Evolutionary conservation across 495 filamentous ascomycete species (phyloP), one percentile per base, ranked within the genome.

Genomic region (Astrothelium macrocarpum): DNA sequence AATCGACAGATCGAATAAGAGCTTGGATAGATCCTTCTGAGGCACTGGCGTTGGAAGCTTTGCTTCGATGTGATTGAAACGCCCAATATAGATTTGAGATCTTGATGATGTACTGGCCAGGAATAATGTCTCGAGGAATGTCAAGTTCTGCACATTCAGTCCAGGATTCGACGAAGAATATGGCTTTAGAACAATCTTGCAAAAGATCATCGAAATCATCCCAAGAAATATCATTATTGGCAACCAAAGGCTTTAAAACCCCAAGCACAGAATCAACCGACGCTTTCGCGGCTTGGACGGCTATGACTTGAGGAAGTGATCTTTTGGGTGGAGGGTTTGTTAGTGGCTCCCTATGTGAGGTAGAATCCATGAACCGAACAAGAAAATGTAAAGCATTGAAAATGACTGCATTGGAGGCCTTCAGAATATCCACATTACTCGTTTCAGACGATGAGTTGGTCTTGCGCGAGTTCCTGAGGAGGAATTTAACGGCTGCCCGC

Each of bases 71-170:
- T 42, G 82, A 70, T 61, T 84, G 82, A 26, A 86, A 81, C 25
- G 84, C 78, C 78, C 88, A 94, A 71, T 90, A 92, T 18, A 90
- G 76, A 71, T 92, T 90, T 0, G 90, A 94, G 32, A 95, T 78
- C 70, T 86, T 81, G 29, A 84, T 78, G 59, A 82, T 71, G n/a
- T 26, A 56, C 25, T 56, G 73, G 46, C 49, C 49, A 26, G 25
- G 25, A 25, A 28, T 20, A 25, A 56, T 28, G 25, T 56, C 49
- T 16, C 16, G 20, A 28, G 49, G 49, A 16, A 29, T 34, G 12
- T 63, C 46, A 16, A 64, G 46, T 1, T 23, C 29, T 53, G 32
- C 31, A 10, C 1, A 23, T 29, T 56, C 11, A 2, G 20, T 25
- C 49, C 49, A 56, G 29, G 49, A 56, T 56, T 56, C 49, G 2